A percentile compares a stretch with the other conserved stretches of the same genome.
Evolutionary conservation across 2,329 filamentous ascomycete genomes (phyloP).

Genomic region (Cercospora zeina): DNA sequence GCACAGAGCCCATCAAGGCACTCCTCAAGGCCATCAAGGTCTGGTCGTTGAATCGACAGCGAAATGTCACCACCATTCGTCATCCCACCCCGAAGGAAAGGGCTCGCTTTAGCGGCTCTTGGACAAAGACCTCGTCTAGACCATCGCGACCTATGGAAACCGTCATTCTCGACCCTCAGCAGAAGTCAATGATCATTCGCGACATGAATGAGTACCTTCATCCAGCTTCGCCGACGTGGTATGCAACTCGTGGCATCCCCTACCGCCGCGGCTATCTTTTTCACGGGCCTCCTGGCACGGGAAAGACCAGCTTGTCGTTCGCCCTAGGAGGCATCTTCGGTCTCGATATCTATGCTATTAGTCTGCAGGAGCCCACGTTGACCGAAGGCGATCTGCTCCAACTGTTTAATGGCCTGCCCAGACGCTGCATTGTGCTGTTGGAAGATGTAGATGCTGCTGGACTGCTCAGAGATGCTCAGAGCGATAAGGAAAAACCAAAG

Average conservation of each 20-base stretch:
- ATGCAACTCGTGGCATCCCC: constrained; percentile 78
- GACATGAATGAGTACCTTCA: constrained; percentile 80
- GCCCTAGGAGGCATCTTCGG: constrained; percentile 52
- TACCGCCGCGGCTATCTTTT: constrained; percentile 83
- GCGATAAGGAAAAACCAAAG: constrained; percentile 31
- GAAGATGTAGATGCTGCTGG: constrained; percentile 53
- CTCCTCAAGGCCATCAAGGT: constrained; percentile 50
- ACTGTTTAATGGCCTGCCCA: constrained; percentile 48
- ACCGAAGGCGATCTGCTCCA: constrained; percentile 62
- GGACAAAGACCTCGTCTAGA: constrained; percentile 51
- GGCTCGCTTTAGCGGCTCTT: constrained; percentile 40
- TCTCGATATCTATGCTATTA: constrained; percentile 50
- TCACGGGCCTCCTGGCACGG: constrained; percentile 61
- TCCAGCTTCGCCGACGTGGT: constrained; percentile 73
- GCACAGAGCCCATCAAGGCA: constrained; percentile 51
- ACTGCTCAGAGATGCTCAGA: constrained; percentile 42
- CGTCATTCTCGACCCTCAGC: constrained; percentile 67
- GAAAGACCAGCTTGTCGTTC: constrained; percentile 43
- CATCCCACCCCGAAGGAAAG: constrained; percentile 49
- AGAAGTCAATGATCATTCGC: constrained; percentile 65
- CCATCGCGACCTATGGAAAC: constrained; percentile 72
- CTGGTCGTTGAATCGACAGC: constrained; percentile 47
- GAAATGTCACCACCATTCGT: constrained; percentile 49
- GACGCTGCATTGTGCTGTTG: constrained; percentile 50
- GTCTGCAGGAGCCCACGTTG: constrained; percentile 67